These are phyloP conservation scores for Nepenthes alata DNA, from an alignment of 179 eudicot species.

Conservation along the genomic window DNA sequence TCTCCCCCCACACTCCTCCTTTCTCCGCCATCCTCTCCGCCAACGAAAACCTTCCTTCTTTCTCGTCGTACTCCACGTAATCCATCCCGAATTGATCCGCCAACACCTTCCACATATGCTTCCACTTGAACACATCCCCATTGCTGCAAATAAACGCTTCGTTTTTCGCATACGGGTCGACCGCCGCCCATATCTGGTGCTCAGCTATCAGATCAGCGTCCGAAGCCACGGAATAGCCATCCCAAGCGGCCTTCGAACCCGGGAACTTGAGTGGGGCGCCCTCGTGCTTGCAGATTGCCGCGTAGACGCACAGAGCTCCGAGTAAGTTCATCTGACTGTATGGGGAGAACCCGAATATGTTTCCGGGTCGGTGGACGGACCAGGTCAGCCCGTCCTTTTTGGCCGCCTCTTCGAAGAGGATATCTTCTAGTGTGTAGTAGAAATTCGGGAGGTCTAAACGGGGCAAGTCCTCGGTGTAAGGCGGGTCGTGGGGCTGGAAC, in stretches of 20 bases:
- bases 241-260: conserved; percentile 27
- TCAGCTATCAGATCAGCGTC: conserved; percentile 41
- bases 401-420: conserved; percentile 17
- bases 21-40: conserved; percentile 31
- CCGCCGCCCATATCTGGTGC: conserved; percentile 45
- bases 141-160: conserved; percentile 41
- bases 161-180: conserved; percentile 35
- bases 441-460: conserved; percentile 25
- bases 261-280: conserved; percentile 25
- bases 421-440: conserved; percentile 30
- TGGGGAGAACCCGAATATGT: conserved; percentile 36
- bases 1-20: conserved; percentile 32
- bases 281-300: conserved; percentile 38
- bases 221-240: conserved; percentile 24
- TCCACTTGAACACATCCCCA: conserved; percentile 44
- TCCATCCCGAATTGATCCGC: conserved; percentile 39
- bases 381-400: conserved; percentile 30
- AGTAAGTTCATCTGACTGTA: conserved; percentile 28
- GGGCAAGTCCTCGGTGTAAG: conserved; percentile 30
- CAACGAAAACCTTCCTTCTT: conserved; percentile 10
- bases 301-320: conserved; percentile 31
- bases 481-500: conserved; percentile 18
- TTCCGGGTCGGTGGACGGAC: conserved; percentile 31
- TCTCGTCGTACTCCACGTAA: conserved; percentile 18
- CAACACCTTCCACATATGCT: conserved; percentile 30